These are phyloP conservation scores for Naganishia onofrii DNA, from an alignment of 768 basidiomycete species.

Conservation along the genomic window DNA sequence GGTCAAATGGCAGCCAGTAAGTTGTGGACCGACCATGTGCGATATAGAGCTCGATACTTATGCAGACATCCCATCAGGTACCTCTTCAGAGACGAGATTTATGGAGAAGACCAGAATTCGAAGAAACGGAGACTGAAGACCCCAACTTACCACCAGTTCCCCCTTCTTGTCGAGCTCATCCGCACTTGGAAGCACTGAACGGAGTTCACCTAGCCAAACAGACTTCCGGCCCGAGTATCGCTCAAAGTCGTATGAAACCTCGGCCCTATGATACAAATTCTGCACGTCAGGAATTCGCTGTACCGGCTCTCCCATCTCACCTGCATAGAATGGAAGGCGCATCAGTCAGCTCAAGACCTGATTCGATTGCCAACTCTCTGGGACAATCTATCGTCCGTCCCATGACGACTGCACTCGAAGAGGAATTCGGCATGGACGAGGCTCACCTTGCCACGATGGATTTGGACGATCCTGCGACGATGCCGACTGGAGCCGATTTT, in stretches of 20 bases:
- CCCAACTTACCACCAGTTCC: background rate
- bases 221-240: slow-evolving; percentile 12
- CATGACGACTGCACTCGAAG: slow-evolving; percentile 15
- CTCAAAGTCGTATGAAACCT: slow-evolving; percentile 23
- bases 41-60: background rate
- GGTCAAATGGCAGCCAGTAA: slow-evolving; percentile 76
- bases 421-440: slow-evolving; percentile 20
- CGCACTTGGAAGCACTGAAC: slow-evolving; percentile 8
- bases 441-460: slow-evolving; percentile 8
- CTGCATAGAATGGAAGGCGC: background rate
- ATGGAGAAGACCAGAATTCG: slow-evolving; percentile 47
- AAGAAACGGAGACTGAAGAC: slow-evolving; percentile 26
- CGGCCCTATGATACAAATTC: background rate
- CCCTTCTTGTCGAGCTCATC: slow-evolving; percentile 13
- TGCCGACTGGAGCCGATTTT: slow-evolving; percentile 18
- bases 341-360: background rate
- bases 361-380: background rate
- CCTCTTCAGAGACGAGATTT: slow-evolving; percentile 44
- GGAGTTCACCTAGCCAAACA: slow-evolving; percentile 9
- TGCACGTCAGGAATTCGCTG: slow-evolving; percentile 4
- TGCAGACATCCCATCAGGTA: slow-evolving; percentile 30
- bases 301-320: slow-evolving; percentile 6
- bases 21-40: slow-evolving; percentile 50
- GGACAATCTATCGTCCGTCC: slow-evolving; percentile 10
- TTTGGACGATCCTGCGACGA: slow-evolving; percentile 18